These are phyloP conservation scores for Zangia roseola DNA, from an alignment of 768 basidiomycete species.

Conservation along the genomic window DNA sequence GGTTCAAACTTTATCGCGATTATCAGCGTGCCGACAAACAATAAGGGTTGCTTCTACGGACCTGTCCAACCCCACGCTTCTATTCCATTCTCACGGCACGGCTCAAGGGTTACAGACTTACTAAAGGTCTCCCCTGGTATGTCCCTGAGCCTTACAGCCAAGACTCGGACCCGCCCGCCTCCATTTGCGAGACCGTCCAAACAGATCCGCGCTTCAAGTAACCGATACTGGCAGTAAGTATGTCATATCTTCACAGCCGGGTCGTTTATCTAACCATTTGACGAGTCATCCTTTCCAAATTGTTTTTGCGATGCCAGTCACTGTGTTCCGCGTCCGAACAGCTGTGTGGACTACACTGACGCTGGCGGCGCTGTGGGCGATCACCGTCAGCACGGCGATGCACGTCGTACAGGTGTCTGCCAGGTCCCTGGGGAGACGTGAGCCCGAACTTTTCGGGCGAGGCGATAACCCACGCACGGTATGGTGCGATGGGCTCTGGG, in stretches of 20 bases:
- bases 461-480: too few relatives aligned
- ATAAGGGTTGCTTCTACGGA: too few relatives aligned
- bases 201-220: too few relatives aligned
- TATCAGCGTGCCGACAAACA: too few relatives aligned
- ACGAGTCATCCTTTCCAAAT: too few relatives aligned
- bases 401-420: not conserved
- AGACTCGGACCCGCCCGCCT: too few relatives aligned
- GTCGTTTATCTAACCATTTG: too few relatives aligned
- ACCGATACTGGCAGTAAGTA: not conserved
- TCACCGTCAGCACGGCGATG: not conserved
- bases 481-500: constrained; percentile 10
- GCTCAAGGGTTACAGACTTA: not conserved
- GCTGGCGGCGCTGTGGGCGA: not conserved
- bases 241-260: not conserved
- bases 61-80: not conserved
- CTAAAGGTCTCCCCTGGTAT: too few relatives aligned
- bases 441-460: not conserved
- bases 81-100: not conserved
- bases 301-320: not conserved
- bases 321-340: not conserved
- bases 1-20: too few relatives aligned
- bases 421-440: too few relatives aligned
- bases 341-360: not conserved
- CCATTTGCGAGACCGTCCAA: too few relatives aligned
- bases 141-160: too few relatives aligned